phyloP scores from a whole-genome alignment of 2,329 filamentous ascomycete genomes.

The Dactylellina cionopaga region DNA sequence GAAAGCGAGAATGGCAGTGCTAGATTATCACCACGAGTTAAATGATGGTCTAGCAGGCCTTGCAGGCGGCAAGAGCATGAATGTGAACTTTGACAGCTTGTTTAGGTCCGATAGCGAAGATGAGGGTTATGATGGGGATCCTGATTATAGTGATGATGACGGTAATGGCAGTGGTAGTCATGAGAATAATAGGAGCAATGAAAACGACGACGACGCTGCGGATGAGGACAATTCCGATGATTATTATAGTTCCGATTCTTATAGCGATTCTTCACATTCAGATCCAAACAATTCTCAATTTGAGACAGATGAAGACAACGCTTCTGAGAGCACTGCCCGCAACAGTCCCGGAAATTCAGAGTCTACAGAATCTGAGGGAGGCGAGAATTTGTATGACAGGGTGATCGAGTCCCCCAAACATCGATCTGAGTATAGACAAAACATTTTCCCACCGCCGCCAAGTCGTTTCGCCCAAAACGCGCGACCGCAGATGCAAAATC shows the following conservation, averaged over 20 bases:
- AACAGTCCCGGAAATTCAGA: background rate
- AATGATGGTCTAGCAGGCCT: too few relatives aligned
- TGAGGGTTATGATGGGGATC: too few relatives aligned
- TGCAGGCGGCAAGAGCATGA: too few relatives aligned
- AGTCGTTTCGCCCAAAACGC: too few relatives aligned
- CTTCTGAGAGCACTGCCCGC: background rate
- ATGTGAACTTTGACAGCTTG: too few relatives aligned
- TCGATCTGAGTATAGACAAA: too few relatives aligned
- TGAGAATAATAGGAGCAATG: background rate
- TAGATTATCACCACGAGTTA: too few relatives aligned
- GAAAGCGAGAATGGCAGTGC: background rate
- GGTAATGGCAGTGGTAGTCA: background rate
- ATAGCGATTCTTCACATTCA: background rate
- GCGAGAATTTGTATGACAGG: background rate
- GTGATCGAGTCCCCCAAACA: constrained; percentile 6
- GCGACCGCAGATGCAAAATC: too few relatives aligned
- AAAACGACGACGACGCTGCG: background rate
- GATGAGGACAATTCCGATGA: background rate
- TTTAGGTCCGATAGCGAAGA: too few relatives aligned
- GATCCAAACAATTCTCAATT: background rate
- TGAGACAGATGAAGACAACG: background rate
- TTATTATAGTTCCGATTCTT: background rate
- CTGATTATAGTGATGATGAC: constrained; percentile 11
- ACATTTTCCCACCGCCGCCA: too few relatives aligned
- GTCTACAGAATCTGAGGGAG: background rate